Base-by-base conservation (phyloP, 1,284 basidiomycete species). In the Malassezia obtusa region DNA sequence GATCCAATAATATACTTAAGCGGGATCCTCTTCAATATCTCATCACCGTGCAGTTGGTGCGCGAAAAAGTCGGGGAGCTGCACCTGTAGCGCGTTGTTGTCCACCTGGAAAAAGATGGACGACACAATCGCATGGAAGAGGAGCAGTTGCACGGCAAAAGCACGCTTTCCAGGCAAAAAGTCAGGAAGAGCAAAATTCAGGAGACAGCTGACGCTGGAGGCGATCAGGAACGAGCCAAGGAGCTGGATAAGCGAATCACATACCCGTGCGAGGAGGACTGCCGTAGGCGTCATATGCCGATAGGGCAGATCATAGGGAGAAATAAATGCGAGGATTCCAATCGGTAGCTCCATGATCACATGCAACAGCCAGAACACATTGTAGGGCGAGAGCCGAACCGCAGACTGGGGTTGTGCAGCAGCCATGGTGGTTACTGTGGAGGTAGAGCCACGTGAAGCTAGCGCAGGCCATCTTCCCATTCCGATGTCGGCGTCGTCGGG, bases 121-220 rank as follows among this genome's bases (percentile, higher is more conserved):
- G 85, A 86, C 33, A 80, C 80, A 24, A 83, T 76, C 60, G 79
- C 82, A 70, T 89, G 87, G 72, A 88, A 88, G 11, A 87, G 65
- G 55, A 84, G 82, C 5, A 89, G 78, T 12, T 79, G 81, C 45
- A 88, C 82, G 0, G 84, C 86, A 3, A 86, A 75, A 0, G 85
- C 87, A 15, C 86, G 81, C 75, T 89, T 89, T 8, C 86, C 85
- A 0, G 87, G 87, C 4, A 88, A 76, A 73, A 85, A 87, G 64
- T 89, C 86, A 82, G 61, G 63, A 11, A 67, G 53, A 3, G 47
- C 57, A 45, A 58, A 62, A 14, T 60, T 39, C 17, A 64, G 49
- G 12, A 63, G 19, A 39, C 58, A 58, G 19, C 60, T 41, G 19
- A 68, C 43, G 32, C 35, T 26, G 17, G 43, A 41, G 22, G 21